phyloP scores from a whole-genome alignment of 192 early-diverging fungal species.

The Dissophora ornata region DNA sequence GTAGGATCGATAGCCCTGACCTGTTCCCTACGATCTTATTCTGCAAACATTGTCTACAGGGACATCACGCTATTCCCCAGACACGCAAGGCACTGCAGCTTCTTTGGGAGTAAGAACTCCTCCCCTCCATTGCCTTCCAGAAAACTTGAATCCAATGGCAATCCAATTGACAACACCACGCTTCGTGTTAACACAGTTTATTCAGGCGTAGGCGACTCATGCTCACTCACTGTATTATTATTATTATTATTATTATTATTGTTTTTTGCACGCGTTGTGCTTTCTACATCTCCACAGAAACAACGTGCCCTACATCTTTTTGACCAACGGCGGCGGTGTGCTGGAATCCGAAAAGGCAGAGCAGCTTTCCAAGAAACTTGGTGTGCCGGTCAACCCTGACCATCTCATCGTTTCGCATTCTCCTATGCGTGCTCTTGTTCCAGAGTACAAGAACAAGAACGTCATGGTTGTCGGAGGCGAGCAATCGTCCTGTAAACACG shows the following conservation, averaged over 20 bases:
- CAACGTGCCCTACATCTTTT: constrained; percentile 78
- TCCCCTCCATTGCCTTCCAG: no score
- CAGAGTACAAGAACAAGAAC: constrained; percentile 67
- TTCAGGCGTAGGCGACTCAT: no score
- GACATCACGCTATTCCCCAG: constrained; percentile 74
- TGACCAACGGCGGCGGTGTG: constrained; percentile 93
- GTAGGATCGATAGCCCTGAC: no score
- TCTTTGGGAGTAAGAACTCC: constrained; percentile 71
- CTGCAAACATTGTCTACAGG: constrained; percentile 56
- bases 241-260: no score
- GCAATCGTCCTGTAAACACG: constrained; percentile 66
- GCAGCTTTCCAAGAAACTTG: constrained; percentile 70
- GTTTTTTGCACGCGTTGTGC: no score
- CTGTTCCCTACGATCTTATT: no score
- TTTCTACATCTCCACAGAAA: constrained; percentile 51
- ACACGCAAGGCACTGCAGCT: constrained; percentile 73
- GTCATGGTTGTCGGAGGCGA: constrained; percentile 83
- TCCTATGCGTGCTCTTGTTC: constrained; percentile 79
- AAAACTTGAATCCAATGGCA: no score
- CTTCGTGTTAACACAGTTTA: no score
- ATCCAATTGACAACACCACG: no score
- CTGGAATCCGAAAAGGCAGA: constrained; percentile 77
- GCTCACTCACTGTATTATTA: no score
- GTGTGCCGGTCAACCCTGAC: constrained; percentile 61
- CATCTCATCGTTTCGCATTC: constrained; percentile 89